Evolutionary conservation across 2,329 filamentous ascomycete species (phyloP), one percentile per base, ranked within the genome.

Genomic region (Hymenoscyphus infarciens): DNA sequence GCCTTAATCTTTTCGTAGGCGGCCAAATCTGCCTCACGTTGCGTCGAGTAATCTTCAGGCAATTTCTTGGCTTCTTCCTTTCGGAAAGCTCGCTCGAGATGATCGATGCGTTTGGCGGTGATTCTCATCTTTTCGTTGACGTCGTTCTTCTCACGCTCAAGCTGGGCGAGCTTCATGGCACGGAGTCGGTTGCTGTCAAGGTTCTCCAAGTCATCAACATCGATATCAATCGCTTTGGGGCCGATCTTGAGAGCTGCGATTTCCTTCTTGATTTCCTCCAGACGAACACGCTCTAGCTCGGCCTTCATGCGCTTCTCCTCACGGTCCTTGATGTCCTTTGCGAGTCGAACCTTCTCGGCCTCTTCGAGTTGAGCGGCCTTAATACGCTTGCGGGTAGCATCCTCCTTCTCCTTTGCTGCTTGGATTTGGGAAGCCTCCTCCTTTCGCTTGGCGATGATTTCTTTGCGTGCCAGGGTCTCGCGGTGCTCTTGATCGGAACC

Each of bases 71-170:
- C 80, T 78, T 99, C 95, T 79, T 98, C 95, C 76, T 94, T 91
- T 73, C 95, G 89, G 84, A 96, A 96, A 42, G 95, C 95, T 80
- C 95, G 91, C 82, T 99, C 95, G 71, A 99, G 81, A 79, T 99
- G 94, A 75, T 99, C 95, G 72, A 97, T 91, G 68, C 95, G 90
- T 86, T 97, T 98, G 76, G 90, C 92, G 64, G 93, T 96, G 71
- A 96, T 87, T 72, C 92, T 89, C 60, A 98, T 86, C 75, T 90
- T 92, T 79, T 97, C 92, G 67, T 90, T 91, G 69, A 97, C 87
- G 74, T 95, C 92, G 74, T 94, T 96, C 88, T 98, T 99, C 82
- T 98, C 95, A 71, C 94, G 93, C 80, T 98, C 95, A 11, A 99
- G 86, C 78, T 97, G 94, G 65, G 91, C 90, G 63, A 99, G 85